These are phyloP conservation scores for Basipetospora chlamydospora DNA, from an alignment of 2,329 filamentous ascomycete genomes.

Conservation along the genomic window DNA sequence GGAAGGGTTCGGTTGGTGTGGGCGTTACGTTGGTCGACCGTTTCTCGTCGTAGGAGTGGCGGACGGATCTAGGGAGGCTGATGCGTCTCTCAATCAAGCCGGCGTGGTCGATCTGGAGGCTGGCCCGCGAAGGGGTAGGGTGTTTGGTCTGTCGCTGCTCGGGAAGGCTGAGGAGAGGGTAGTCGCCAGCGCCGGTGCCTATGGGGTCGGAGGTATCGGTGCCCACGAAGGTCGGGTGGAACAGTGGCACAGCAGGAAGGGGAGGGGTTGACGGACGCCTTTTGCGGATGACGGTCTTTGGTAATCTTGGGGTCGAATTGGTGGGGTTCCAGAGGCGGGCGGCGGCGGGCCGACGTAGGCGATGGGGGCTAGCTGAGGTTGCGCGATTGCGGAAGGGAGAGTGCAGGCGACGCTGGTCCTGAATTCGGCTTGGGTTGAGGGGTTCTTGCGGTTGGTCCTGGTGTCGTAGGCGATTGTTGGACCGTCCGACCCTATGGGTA, in stretches of 20 bases:
- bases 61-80: conserved; percentile 38
- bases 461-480: conserved; percentile 6
- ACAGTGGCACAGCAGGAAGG: conserved; percentile 34
- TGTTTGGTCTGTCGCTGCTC: conserved; percentile 34
- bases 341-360: conserved; percentile 26
- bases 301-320: conserved; percentile 38
- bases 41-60: conserved; percentile 38
- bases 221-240: conserved; percentile 26
- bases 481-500: neutral
- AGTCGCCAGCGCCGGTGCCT: conserved; percentile 27
- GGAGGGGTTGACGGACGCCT: conserved; percentile 39
- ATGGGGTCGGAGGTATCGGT: conserved; percentile 21
- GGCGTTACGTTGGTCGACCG: conserved; percentile 19
- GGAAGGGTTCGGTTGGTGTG: conserved; percentile 6
- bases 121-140: conserved; percentile 27
- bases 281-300: conserved; percentile 17
- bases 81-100: conserved; percentile 31
- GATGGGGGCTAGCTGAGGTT: conserved; percentile 14
- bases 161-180: conserved; percentile 34
- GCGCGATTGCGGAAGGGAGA: conserved; percentile 31
- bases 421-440: neutral
- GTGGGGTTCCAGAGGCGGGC: conserved; percentile 46
- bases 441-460: conserved; percentile 3
- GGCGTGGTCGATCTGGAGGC: conserved; percentile 33
- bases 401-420: conserved; percentile 2